Percentiles rank a stretch among this genome's conserved stretches.
These are phyloP conservation scores for Striga asiatica DNA, from an alignment of 257 asterid species.

Conservation along the genomic window DNA sequence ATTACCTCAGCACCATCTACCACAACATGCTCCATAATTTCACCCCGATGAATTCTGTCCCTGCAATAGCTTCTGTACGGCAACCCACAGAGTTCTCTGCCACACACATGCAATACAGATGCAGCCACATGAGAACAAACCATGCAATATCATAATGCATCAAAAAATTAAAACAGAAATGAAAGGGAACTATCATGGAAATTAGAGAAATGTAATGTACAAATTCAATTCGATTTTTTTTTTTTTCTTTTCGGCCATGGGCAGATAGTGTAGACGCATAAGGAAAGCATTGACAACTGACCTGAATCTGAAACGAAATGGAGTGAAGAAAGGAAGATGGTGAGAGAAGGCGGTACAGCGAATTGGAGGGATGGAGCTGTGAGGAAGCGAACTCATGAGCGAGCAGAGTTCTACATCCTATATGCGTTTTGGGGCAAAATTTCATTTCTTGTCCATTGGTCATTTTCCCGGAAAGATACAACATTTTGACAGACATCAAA, in stretches of 20 bases:
- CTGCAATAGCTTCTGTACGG: slow-evolving; percentile 26
- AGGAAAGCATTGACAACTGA: not conserved
- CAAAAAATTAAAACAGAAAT: slow-evolving; percentile 6
- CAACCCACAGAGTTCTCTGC: slow-evolving; percentile 15
- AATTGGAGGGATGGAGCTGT: slow-evolving; percentile 13
- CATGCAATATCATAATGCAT: not conserved
- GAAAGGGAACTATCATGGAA: slow-evolving; percentile 7
- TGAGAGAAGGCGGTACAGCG: slow-evolving; percentile 9
- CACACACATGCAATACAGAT: not conserved
- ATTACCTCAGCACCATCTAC: slow-evolving; percentile 51
- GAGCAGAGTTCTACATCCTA: no score
- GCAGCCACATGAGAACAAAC: no score
- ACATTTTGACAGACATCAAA: no score
- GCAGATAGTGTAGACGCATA: not conserved
- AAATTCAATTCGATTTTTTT: not conserved
- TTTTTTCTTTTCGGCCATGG: not conserved
- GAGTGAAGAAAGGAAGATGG: slow-evolving; percentile 18
- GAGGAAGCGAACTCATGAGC: slow-evolving; percentile 31
- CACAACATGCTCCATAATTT: slow-evolving; percentile 47
- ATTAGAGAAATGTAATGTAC: not conserved
- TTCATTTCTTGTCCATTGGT: no score
- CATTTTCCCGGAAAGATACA: no score
- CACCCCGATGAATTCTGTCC: slow-evolving; percentile 17
- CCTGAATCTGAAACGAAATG: slow-evolving; percentile 18
- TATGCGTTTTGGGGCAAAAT: no score